These are phyloP conservation scores for Sophora flavescens DNA, from an alignment of 306 rosid genomes.

Conservation along the genomic window DNA sequence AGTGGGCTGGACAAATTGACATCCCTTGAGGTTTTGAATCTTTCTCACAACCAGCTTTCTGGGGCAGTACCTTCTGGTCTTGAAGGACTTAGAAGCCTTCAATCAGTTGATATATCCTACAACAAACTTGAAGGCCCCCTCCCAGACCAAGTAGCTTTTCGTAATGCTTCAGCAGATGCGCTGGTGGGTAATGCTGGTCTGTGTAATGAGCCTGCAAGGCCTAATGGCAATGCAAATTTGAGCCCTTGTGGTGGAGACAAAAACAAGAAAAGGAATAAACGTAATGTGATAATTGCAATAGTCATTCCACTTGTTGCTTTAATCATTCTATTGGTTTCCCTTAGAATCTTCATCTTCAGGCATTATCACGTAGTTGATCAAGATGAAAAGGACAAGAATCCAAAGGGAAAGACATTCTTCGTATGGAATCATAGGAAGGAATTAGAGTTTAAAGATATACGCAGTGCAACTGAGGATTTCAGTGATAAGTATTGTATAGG, in stretches of 20 bases:
- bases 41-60: slow-evolving; percentile 46
- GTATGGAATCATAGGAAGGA: slow-evolving; percentile 35
- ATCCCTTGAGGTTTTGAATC: slow-evolving; percentile 38
- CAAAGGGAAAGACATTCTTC: slow-evolving; percentile 17
- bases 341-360: slow-evolving; percentile 26
- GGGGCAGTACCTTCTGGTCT: slow-evolving; percentile 40
- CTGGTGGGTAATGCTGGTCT: slow-evolving; percentile 26
- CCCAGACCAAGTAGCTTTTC: slow-evolving; percentile 36
- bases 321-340: slow-evolving; percentile 21
- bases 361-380: not conserved
- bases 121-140: slow-evolving; percentile 48
- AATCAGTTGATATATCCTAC: slow-evolving; percentile 43
- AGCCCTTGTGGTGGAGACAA: slow-evolving; percentile 31
- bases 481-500: slow-evolving; percentile 45
- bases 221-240: slow-evolving; percentile 30
- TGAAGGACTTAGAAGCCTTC: slow-evolving; percentile 33
- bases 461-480: slow-evolving; percentile 40
- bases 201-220: not conserved
- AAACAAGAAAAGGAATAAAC: not conserved
- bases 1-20: slow-evolving; percentile 25
- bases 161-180: slow-evolving; percentile 25
- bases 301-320: slow-evolving; percentile 42
- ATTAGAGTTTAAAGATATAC: slow-evolving; percentile 29
- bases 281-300: slow-evolving; percentile 35
- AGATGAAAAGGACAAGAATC: slow-evolving; percentile 14